Percentiles rank a stretch among this genome's conserved stretches.
Evolutionary conservation across 192 early-diverging fungal genomes (phyloP).

Genomic region (Coemansia sp.): DNA sequence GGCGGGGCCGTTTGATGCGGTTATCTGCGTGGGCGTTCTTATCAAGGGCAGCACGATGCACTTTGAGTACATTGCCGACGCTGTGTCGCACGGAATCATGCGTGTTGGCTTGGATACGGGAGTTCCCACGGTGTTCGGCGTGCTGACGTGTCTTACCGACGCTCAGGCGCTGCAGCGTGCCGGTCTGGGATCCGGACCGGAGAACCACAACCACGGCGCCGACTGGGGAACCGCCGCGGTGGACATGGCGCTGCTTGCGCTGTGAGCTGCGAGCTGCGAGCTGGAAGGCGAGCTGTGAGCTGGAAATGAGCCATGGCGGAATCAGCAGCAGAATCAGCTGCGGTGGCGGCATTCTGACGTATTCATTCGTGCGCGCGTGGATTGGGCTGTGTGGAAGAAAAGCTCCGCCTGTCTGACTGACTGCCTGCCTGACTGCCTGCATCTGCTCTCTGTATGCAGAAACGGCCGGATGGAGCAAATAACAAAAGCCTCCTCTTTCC

Average conservation of each 20-base stretch:
- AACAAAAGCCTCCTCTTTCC: too few relatives aligned
- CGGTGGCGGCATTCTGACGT: not conserved
- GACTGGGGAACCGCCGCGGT: conserved; percentile 96
- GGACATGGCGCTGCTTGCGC: conserved; percentile 85
- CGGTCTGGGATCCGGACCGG: conserved; percentile 60
- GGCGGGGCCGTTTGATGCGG: conserved; percentile 78
- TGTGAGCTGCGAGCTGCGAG: conserved; percentile 17
- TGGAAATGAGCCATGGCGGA: not conserved
- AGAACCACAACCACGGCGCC: conserved; percentile 92
- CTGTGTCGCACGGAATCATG: conserved; percentile 91
- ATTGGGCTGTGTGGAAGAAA: too few relatives aligned
- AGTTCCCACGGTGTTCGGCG: conserved; percentile 93
- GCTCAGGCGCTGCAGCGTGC: conserved; percentile 89
- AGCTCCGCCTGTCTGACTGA: too few relatives aligned
- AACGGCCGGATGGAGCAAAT: too few relatives aligned
- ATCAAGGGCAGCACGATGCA: conserved; percentile 99
- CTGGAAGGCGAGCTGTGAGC: not conserved
- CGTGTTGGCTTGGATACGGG: conserved; percentile 88
- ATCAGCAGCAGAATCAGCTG: not conserved
- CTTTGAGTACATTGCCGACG: conserved; percentile 99
- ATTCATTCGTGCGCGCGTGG: not conserved
- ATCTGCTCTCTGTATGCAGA: too few relatives aligned
- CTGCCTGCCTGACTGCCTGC: too few relatives aligned
- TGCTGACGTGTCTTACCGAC: conserved; percentile 92
- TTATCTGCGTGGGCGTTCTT: conserved; percentile 93